phyloP scores from a whole-genome alignment of 2,329 filamentous ascomycete genomes.

The Exophiala sp. region DNA sequence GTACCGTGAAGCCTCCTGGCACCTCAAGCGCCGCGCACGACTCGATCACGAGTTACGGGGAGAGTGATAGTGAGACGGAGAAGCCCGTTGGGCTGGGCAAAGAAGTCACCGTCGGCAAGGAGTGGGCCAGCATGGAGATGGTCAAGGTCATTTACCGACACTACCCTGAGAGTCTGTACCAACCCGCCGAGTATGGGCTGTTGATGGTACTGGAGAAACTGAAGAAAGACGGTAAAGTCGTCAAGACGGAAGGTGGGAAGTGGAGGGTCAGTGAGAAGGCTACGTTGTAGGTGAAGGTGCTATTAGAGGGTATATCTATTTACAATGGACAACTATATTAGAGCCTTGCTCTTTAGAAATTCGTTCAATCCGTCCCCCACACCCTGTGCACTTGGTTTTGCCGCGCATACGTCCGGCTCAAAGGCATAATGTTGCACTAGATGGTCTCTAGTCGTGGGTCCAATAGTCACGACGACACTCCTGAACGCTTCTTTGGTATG shows the following conservation, averaged over 20 bases:
- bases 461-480: slow-evolving; percentile 79
- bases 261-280: slow-evolving; percentile 28
- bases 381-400: slow-evolving; percentile 76
- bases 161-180: slow-evolving; percentile 70
- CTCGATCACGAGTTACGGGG: slow-evolving; percentile 19
- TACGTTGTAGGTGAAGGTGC: slow-evolving; percentile 5
- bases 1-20: slow-evolving; percentile 28
- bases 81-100: slow-evolving; percentile 29
- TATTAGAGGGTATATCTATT: neutral
- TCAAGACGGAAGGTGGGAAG: slow-evolving; percentile 25
- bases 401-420: slow-evolving; percentile 61
- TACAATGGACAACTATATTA: neutral
- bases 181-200: slow-evolving; percentile 72
- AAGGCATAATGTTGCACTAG: slow-evolving; percentile 48
- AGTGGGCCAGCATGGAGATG: slow-evolving; percentile 72
- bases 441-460: slow-evolving; percentile 82
- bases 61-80: slow-evolving; percentile 30
- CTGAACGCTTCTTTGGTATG: neutral
- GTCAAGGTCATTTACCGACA: slow-evolving; percentile 85
- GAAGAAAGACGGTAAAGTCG: slow-evolving; percentile 66
- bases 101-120: slow-evolving; percentile 30
- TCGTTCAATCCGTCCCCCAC: slow-evolving; percentile 64
- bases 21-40: slow-evolving; percentile 24
- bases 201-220: slow-evolving; percentile 78
- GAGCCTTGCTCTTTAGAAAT: slow-evolving; percentile 38